phyloP scores from a whole-genome alignment of 2,329 filamentous ascomycete species.

The Aspergillus sp. region DNA sequence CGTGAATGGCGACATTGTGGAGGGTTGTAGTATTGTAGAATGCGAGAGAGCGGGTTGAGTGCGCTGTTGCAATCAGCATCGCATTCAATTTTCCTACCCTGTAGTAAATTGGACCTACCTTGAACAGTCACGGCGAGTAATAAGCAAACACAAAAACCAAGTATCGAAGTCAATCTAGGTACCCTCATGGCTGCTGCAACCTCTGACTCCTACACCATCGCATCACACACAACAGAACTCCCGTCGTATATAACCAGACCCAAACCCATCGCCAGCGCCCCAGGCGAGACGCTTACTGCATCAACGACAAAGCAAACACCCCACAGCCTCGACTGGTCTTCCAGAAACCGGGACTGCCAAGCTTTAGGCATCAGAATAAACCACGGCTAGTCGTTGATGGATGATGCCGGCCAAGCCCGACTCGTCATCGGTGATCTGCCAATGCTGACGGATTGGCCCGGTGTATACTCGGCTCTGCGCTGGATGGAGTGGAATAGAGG shows the following conservation, averaged over 20 bases:
- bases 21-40: not conserved
- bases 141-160: not conserved
- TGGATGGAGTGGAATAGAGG: not conserved
- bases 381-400: not conserved
- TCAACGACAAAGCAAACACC: not conserved
- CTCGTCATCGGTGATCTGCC: not conserved
- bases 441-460: not conserved
- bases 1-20: slow-evolving; percentile 1
- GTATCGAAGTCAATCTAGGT: not conserved
- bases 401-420: not conserved
- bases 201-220: not conserved
- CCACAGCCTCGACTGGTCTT: no score
- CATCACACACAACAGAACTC: not conserved
- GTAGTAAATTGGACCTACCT: no score
- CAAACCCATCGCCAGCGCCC: not conserved
- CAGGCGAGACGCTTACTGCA: not conserved
- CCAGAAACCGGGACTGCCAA: not conserved
- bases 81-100: no score
- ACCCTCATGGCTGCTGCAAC: not conserved
- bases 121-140: not conserved
- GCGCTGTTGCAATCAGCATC: no score
- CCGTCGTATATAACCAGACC: not conserved
- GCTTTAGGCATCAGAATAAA: not conserved
- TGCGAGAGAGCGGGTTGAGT: slow-evolving; percentile 3
- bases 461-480: not conserved